A percentile compares a stretch with the other conserved stretches of the same genome.
These are phyloP conservation scores for Hyphodiscus sp. DNA, from an alignment of 2,329 filamentous ascomycete genomes.

Conservation along the genomic window DNA sequence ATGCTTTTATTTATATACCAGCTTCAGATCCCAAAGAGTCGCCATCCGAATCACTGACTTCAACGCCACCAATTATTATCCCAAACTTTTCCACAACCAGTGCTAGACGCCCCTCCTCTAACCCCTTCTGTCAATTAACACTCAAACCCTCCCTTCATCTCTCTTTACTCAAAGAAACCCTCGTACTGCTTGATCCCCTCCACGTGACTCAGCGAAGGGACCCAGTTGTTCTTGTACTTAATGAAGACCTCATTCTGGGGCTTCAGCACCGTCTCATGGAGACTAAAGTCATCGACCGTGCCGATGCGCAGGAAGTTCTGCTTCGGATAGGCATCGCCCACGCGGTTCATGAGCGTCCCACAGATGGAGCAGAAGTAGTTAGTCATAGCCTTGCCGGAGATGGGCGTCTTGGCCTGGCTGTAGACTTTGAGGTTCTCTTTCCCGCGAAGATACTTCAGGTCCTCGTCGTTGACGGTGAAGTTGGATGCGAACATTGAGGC, in stretches of 20 bases:
- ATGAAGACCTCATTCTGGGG: constrained; percentile 47
- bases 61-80: too few relatives aligned
- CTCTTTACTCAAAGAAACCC: constrained; percentile 2
- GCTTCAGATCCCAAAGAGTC: too few relatives aligned
- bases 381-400: constrained; percentile 44
- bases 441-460: constrained; percentile 45
- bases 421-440: constrained; percentile 42
- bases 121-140: too few relatives aligned
- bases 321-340: constrained; percentile 38
- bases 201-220: constrained; percentile 22
- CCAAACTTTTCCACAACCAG: too few relatives aligned
- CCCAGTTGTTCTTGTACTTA: constrained; percentile 46
- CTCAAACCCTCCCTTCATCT: too few relatives aligned
- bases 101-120: too few relatives aligned
- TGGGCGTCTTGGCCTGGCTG: constrained; percentile 41
- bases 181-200: constrained; percentile 29
- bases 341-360: constrained; percentile 54
- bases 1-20: too few relatives aligned
- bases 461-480: constrained; percentile 41
- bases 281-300: constrained; percentile 53
- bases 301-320: constrained; percentile 47
- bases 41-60: too few relatives aligned
- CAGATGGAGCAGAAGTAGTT: constrained; percentile 56
- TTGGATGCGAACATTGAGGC: constrained; percentile 56
- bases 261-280: constrained; percentile 50